Evolutionary conservation across 2,329 filamentous ascomycete genomes (phyloP).

Genomic region (Didymellaceae sp.): DNA sequence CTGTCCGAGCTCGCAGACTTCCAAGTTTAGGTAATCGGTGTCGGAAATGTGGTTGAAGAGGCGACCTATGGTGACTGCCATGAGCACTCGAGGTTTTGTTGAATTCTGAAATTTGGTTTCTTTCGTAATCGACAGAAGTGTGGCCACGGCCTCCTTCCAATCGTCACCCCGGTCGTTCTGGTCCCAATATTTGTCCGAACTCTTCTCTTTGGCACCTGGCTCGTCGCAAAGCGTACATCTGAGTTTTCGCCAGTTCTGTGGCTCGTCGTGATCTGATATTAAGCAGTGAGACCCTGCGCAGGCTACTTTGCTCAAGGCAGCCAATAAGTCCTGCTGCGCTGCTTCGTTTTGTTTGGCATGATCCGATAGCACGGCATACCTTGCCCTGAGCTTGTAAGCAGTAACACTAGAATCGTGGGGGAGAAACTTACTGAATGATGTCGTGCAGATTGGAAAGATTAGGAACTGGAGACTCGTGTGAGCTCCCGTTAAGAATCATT

Average conservation of each 20-base stretch:
- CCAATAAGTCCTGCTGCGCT: conserved; percentile 33
- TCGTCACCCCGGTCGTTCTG: conserved; percentile 24
- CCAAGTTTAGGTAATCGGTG: conserved; percentile 68
- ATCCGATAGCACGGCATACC: conserved; percentile 28
- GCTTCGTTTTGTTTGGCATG: conserved; percentile 24
- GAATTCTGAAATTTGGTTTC: conserved; percentile 40
- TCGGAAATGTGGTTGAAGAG: conserved; percentile 71
- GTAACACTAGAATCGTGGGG: background rate
- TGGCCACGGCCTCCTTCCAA: conserved; percentile 43
- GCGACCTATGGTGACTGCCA: conserved; percentile 62
- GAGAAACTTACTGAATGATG: conserved; percentile 33
- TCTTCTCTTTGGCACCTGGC: background rate
- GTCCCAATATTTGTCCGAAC: conserved; percentile 34
- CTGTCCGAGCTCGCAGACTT: conserved; percentile 72
- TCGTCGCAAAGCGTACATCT: conserved; percentile 39
- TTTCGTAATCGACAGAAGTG: conserved; percentile 39
- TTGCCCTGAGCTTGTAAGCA: conserved; percentile 31
- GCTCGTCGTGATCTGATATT: background rate
- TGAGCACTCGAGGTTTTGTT: conserved; percentile 37
- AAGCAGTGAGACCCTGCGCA: conserved; percentile 42
- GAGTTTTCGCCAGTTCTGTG: conserved; percentile 20
- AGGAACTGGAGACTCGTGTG: conserved; percentile 27
- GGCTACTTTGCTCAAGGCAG: conserved; percentile 40
- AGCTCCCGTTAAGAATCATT: conserved; percentile 32
- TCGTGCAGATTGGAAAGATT: conserved; percentile 33